Base-by-base conservation (phyloP, 345 rosid species). In the Citrus maxima region DNA sequence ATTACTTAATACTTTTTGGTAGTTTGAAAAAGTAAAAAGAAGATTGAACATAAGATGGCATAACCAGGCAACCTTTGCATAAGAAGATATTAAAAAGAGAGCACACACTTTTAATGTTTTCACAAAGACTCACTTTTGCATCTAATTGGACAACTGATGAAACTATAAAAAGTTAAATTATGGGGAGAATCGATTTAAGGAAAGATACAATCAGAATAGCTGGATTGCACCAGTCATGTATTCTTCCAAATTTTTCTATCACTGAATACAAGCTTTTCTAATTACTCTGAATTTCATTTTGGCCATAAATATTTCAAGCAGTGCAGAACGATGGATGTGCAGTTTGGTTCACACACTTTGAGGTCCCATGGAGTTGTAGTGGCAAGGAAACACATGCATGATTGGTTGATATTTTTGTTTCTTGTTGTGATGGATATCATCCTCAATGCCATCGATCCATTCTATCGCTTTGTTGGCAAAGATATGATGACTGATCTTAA, bases 401-500 rank as follows among this genome's bases (percentile, higher is more conserved):
- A 93, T 82, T 91, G 99, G 98, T 86, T 91, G 66, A 84, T 89
- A 75, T 90, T 95, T 62, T 35, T 88, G 76, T 77, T 93, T 67
- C 97, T 95, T 71, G 82, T 80, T 76, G 76, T 85, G 73, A 78
- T 91, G 18, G 90, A 80, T 55, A 62, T 73, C 66, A 34, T 80
- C 66, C 88, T 92, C 79, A 74, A 72, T 79, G 37, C 85, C 32
- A 82, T 92, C 24, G 90, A 89, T 76, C 99, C 99, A 21, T 95
- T 92, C 84, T 90, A 90, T 82, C 93, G 97, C 63, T 95, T 82
- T 84, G 93, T 95, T 25, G 96, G 99, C 42, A 89, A 92, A 81
- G 95, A 93, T 84, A 92, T 95, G 99, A 92, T 93, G 97, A 85
- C 87, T 61, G 95, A 93, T 85, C 93, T 95, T 40, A 90, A 84